Evolutionary conservation across 1,284 basidiomycete species (phyloP).

Genomic region (Mycocalia duriaeana): DNA sequence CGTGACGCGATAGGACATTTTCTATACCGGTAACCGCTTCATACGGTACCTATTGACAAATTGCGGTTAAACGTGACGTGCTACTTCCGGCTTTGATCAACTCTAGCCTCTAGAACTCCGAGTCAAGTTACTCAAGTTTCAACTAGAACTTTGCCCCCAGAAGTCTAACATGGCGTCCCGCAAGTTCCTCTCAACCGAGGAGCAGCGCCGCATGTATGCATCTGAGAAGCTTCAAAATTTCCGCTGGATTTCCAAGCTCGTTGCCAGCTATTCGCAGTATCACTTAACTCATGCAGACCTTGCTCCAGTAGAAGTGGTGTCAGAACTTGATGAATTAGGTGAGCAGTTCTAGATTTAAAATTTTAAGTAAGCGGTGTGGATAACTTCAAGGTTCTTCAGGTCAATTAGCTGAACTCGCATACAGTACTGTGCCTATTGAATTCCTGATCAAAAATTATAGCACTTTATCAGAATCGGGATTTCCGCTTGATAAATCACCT

Average conservation of each 20-base stretch:
- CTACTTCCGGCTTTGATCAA: too few species aligned
- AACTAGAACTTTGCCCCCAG: too few species aligned
- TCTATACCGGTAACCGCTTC: too few species aligned
- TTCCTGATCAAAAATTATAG: slow-evolving; percentile 38
- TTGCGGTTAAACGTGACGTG: too few species aligned
- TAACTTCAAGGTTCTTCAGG: slow-evolving; percentile 26
- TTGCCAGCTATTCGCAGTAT: slow-evolving; percentile 38
- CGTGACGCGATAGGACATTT: too few species aligned
- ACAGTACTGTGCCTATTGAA: slow-evolving; percentile 32
- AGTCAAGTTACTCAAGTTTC: too few species aligned
- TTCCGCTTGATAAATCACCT: slow-evolving; percentile 44
- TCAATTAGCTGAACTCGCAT: slow-evolving; percentile 47
- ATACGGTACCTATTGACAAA: too few species aligned
- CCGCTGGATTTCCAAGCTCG: slow-evolving; percentile 41
- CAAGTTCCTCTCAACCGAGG: slow-evolving; percentile 19
- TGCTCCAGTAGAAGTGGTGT: slow-evolving; percentile 26
- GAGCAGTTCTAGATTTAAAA: slow-evolving; percentile 3
- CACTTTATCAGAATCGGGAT: slow-evolving; percentile 32
- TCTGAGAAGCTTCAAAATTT: slow-evolving; percentile 46
- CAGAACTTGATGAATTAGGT: slow-evolving; percentile 41
- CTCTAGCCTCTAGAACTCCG: too few species aligned
- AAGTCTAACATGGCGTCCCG: too few species aligned
- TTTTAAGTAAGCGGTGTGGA: not conserved
- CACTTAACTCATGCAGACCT: slow-evolving; percentile 34
- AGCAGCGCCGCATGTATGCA: slow-evolving; percentile 41